Conservation (phyloP, 441 rosid species). For the Corymbia citriodora region DNA sequence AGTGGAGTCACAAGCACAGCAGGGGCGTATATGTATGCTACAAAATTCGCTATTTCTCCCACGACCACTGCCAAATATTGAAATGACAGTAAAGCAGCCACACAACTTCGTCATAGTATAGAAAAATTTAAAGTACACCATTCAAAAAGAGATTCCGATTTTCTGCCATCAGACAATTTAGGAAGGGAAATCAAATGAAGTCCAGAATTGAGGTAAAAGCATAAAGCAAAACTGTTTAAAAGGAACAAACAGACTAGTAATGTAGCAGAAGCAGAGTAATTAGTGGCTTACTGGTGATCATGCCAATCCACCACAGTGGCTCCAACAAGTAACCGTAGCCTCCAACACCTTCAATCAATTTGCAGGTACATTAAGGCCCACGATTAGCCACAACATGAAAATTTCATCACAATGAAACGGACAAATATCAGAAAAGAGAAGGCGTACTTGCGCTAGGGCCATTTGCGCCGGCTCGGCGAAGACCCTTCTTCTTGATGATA, state of each 20-base stretch:
- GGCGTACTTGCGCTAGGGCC: constrained; percentile 2
- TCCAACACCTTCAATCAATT: not conserved
- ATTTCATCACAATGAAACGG: not conserved
- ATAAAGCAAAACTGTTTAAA: not conserved
- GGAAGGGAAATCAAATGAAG: not conserved
- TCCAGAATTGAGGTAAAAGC: not conserved
- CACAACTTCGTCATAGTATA: not conserved
- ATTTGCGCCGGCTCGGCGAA: constrained; percentile 3
- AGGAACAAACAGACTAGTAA: not conserved
- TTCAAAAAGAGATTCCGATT: not conserved
- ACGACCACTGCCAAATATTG: not conserved
- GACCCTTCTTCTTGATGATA: constrained; percentile 9
- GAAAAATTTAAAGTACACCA: not conserved
- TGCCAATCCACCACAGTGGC: constrained; percentile 1
- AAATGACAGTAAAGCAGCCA: not conserved
- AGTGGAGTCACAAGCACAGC: constrained; percentile 8
- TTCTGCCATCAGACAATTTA: not conserved
- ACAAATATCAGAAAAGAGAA: not conserved
- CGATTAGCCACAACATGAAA: not conserved
- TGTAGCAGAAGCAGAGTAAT: not conserved
- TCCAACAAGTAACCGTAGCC: not conserved
- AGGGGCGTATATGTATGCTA: constrained; percentile 4
- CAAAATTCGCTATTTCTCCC: constrained; percentile 2
- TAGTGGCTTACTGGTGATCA: not conserved
- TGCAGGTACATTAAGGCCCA: not conserved